These are phyloP conservation scores for Fusarium sp. DNA, from an alignment of 2,329 filamentous ascomycete species.

Conservation along the genomic window DNA sequence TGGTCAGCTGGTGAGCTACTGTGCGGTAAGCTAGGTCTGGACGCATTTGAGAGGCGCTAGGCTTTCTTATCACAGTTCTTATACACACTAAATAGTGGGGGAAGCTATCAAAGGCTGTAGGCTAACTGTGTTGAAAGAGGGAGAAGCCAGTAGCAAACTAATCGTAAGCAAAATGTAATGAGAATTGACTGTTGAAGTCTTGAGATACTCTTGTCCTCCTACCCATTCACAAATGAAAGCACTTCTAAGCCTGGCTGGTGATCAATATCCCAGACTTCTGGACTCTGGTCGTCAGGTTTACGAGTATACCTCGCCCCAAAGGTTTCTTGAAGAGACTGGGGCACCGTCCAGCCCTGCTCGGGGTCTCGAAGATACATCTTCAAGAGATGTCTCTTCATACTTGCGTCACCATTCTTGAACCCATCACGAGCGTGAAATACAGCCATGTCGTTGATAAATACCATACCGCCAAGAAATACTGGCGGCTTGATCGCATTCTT, in stretches of 20 bases:
- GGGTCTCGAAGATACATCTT: background rate
- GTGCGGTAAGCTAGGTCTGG: too few relatives aligned
- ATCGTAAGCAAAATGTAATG: background rate
- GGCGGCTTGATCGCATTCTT: background rate
- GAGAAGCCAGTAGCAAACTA: too few relatives aligned
- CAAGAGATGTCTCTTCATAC: background rate
- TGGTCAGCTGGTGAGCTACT: too few relatives aligned
- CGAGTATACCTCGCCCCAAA: background rate
- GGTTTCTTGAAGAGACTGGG: too few relatives aligned
- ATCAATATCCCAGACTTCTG: background rate
- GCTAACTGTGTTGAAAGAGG: too few relatives aligned
- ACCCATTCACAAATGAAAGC: background rate
- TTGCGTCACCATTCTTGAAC: rapidly evolving
- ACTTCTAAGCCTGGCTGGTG: background rate
- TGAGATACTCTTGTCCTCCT: background rate
- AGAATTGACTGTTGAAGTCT: background rate
- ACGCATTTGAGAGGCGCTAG: background rate
- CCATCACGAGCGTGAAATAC: background rate
- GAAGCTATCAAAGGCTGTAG: rapidly evolving
- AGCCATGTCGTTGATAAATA: background rate
- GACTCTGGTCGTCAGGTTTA: background rate
- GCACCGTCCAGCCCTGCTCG: background rate
- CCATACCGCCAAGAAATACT: too few relatives aligned
- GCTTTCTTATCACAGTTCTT: background rate
- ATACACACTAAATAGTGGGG: background rate